Base-by-base conservation (phyloP, 345 rosid genomes). In the Eucalyptus marginata region DNA sequence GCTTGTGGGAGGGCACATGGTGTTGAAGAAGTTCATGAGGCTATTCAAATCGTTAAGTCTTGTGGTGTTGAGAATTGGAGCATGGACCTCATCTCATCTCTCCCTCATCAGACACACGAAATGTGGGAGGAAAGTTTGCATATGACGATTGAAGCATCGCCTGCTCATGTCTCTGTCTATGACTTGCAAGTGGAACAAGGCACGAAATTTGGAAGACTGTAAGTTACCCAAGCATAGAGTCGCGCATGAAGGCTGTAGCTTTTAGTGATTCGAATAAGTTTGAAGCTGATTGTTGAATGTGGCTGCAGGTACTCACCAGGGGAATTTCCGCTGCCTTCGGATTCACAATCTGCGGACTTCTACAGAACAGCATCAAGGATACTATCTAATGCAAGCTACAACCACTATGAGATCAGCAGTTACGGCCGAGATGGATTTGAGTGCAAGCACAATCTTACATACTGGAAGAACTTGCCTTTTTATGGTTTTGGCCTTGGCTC, bases 181-280 rank as follows among this genome's bases (percentile, higher is more conserved):
- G 99, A 98, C 93, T 91, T 98, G 95, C 99, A 96, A 95, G 99
- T 98, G 76, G 99, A 97, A 90, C 94, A 94, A 92, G 99, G 95
- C 93, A 97, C 99, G 2, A 95, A 98, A 93, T 97, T 98, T 90
- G 96, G 95, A 86, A 89, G 71, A 46, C 54, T 98, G 99, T 95
- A 92, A 95, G 99, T 93, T 25, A 20, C 84, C 84, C 84, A 36
- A 33, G 46, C 46, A 51, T 40, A 51, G 46, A 49, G 52, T 33
- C 85, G 6, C 18, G 85, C 84, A 29, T 16, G 56, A 64, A 56
- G 51, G 36, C 46, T 76, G 62, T 85, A 49, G 36, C 46, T 49
- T 86, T 86, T 86, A 31, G 54, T 29, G 49, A 86, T 86, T 49
- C 2, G 1, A 86, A 17, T 18, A 50, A 49, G 88, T 14, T 33